A percentile compares a stretch with the other conserved stretches of the same genome.
Conservation (phyloP, 805 yeast genomes). For the Kluyveromyces nonfermentans region DNA sequence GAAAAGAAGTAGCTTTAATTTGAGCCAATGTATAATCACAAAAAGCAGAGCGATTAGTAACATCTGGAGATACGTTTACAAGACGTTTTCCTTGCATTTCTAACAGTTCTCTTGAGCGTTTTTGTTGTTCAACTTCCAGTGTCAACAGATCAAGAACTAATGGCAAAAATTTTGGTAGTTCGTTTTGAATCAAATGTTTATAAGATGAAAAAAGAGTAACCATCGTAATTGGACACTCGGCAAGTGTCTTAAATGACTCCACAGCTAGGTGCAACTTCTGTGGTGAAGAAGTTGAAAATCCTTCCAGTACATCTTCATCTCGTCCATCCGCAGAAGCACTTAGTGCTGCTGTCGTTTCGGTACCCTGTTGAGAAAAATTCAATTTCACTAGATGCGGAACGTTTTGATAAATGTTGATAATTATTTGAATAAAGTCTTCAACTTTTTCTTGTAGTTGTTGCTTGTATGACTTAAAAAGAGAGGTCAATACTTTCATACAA, state of each 20-base stretch:
- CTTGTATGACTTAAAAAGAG: conserved; percentile 79
- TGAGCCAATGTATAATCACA: conserved; percentile 88
- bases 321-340: conserved; percentile 3
- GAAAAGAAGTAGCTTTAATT: conserved; percentile 89
- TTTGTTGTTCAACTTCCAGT: conserved; percentile 77
- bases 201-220: conserved; percentile 86
- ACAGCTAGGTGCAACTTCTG: conserved; percentile 57
- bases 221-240: conserved; percentile 96
- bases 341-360: conserved; percentile 3
- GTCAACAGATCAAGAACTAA: conserved; percentile 64
- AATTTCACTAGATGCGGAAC: conserved; percentile 67
- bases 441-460: conserved; percentile 57
- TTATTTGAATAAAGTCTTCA: conserved; percentile 65
- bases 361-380: conserved; percentile 40
- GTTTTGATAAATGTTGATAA: conserved; percentile 68
- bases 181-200: conserved; percentile 59
- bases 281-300: conserved; percentile 15
- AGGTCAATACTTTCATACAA: conserved; percentile 79
- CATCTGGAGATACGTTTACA: conserved; percentile 64
- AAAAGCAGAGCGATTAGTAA: conserved; percentile 67
- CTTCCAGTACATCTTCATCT: conserved; percentile 6
- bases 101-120: conserved; percentile 48
- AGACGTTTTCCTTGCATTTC: conserved; percentile 48
- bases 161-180: conserved; percentile 73
- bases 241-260: conserved; percentile 79